Evolutionary conservation across 495 filamentous ascomycete genomes (phyloP).

Genomic region (Penicillium goetzii): DNA sequence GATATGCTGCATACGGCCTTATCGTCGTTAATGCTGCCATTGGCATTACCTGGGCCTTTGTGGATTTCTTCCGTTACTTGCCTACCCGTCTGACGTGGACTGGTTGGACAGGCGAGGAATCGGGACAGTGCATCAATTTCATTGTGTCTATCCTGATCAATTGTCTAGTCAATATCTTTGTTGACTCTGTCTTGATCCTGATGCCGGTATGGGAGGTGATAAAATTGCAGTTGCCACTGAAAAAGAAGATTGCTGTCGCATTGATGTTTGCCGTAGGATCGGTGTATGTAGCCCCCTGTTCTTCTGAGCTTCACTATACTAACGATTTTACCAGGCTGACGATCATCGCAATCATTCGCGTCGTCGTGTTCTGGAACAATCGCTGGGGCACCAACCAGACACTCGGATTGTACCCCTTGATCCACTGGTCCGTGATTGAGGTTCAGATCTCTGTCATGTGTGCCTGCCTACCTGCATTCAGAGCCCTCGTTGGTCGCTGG

Average conservation of each 20-base stretch:
- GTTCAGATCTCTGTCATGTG: conserved; percentile 37
- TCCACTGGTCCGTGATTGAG: conserved; percentile 41
- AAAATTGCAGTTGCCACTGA: conserved; percentile 34
- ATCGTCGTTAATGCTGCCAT: conserved; percentile 39
- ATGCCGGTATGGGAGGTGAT: conserved; percentile 38
- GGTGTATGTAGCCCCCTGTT: conserved; percentile 22
- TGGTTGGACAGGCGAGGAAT: conserved; percentile 30
- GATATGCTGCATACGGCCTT: conserved; percentile 34
- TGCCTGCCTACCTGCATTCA: conserved; percentile 34
- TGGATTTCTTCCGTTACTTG: conserved; percentile 39
- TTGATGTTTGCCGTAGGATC: conserved; percentile 41
- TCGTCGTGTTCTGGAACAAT: conserved; percentile 36
- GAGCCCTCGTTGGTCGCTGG: conserved; percentile 20
- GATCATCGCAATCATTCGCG: conserved; percentile 36
- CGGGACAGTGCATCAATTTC: conserved; percentile 35
- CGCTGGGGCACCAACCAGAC: conserved; percentile 33
- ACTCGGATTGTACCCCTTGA: conserved; percentile 32
- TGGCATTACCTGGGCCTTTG: conserved; percentile 36
- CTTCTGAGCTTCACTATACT: background rate
- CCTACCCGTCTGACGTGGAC: conserved; percentile 41
- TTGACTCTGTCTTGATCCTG: conserved; percentile 35
- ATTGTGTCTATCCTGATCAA: conserved; percentile 34
- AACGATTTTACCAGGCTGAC: background rate
- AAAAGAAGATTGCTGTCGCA: conserved; percentile 38
- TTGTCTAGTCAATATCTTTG: conserved; percentile 35